A percentile compares a stretch with the other conserved stretches of the same genome.
These are phyloP conservation scores for Komagataella kurtzmanii DNA, from an alignment of 805 yeast genomes.

Conservation along the genomic window DNA sequence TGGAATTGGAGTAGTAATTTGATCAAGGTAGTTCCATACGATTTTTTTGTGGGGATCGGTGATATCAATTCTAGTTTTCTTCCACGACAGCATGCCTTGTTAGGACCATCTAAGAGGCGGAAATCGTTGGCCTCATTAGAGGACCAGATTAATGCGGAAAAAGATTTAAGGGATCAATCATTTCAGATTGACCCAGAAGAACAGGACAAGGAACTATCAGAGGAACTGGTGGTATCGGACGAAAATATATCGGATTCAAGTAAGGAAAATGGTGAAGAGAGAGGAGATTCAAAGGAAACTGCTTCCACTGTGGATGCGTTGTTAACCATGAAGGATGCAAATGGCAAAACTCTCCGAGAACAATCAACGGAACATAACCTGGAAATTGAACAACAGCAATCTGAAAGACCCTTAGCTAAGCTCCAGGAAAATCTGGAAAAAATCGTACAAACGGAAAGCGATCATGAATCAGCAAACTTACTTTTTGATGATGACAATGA, in stretches of 20 bases:
- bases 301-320: constrained; percentile 36
- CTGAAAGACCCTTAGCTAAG: constrained; percentile 75
- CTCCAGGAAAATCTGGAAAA: constrained; percentile 62
- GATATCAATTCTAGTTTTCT: constrained; percentile 89
- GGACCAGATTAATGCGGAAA: constrained; percentile 21
- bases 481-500: constrained; percentile 76
- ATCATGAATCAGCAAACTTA: constrained; percentile 23
- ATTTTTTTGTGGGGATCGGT: constrained; percentile 93
- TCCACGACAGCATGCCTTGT: constrained; percentile 54
- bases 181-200: constrained; percentile 8
- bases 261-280: constrained; percentile 2
- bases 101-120: constrained; percentile 53
- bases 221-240: constrained; percentile 1
- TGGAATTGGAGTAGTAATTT: constrained; percentile 96
- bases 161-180: constrained; percentile 4
- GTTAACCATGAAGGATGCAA: constrained; percentile 34
- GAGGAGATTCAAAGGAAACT: constrained; percentile 2
- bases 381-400: constrained; percentile 66
- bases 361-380: constrained; percentile 55
- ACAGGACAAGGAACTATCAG: constrained; percentile 4
- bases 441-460: constrained; percentile 22
- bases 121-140: constrained; percentile 45
- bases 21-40: constrained; percentile 88
- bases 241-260: constrained; percentile 1
- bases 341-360: constrained; percentile 32